Percentiles rank a stretch among this genome's conserved stretches.
Conservation (phyloP, 73 alveolate genomes). For the Paramecium biaurelia region DNA sequence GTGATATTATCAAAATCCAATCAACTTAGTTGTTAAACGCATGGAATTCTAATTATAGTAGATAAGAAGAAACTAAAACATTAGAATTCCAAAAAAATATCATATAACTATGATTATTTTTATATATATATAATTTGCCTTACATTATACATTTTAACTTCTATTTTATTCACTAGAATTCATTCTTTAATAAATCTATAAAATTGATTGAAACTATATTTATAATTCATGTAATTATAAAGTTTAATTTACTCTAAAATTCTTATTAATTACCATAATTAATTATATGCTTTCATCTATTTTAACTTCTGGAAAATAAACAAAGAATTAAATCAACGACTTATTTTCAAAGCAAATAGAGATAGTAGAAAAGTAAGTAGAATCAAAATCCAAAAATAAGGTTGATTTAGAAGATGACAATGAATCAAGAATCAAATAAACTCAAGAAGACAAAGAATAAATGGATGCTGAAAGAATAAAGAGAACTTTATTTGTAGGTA, state of each 20-base stretch:
- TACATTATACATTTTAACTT: too few species aligned
- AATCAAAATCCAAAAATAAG: not conserved
- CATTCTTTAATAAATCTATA: too few species aligned
- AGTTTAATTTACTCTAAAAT: not conserved
- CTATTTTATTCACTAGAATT: too few species aligned
- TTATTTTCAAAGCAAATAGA: not conserved
- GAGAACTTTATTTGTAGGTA: conserved; percentile 83
- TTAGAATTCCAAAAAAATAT: not conserved
- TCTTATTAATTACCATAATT: not conserved
- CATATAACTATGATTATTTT: not conserved
- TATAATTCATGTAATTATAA: too few species aligned
- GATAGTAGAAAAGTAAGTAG: not conserved
- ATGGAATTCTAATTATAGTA: not conserved
- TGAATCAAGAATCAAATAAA: not conserved
- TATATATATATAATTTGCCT: not conserved
- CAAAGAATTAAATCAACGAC: not conserved
- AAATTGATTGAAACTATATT: too few species aligned
- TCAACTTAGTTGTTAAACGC: not conserved
- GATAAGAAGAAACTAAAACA: not conserved
- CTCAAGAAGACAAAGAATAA: not conserved
- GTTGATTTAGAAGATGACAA: not conserved
- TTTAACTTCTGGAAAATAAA: not conserved
- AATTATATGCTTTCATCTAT: not conserved
- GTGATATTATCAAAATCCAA: not conserved
- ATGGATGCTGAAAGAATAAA: conserved; percentile 53